These are phyloP conservation scores for Amanita phalloides DNA, from an alignment of 768 basidiomycete species.

Conservation along the genomic window DNA sequence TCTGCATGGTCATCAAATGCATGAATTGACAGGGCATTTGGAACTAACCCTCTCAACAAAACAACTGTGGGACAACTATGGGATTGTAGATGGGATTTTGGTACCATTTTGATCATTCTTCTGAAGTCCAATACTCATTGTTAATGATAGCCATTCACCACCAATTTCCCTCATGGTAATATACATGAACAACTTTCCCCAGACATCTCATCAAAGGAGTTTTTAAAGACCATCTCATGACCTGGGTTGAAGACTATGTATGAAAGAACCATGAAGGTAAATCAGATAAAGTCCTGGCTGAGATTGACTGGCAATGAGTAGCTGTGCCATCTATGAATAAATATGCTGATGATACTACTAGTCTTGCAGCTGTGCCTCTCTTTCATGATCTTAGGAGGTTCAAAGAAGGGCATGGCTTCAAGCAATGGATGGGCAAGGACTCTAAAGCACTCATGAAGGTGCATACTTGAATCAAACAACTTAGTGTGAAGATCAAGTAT, in stretches of 20 bases:
- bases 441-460: conserved; percentile 30
- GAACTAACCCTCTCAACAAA: background rate
- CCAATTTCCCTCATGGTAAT: conserved; percentile 9
- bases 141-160: conserved; percentile 1
- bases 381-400: conserved; percentile 11
- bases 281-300: background rate
- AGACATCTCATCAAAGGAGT: conserved; percentile 24
- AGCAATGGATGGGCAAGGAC: conserved; percentile 28
- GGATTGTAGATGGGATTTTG: conserved; percentile 9
- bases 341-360: background rate
- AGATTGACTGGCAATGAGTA: background rate
- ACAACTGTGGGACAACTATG: background rate
- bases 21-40: background rate
- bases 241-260: conserved; percentile 19
- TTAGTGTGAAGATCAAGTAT: no score
- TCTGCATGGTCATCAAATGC: background rate
- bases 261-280: conserved; percentile 5
- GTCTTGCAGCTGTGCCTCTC: conserved; percentile 11
- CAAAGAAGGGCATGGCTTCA: conserved; percentile 18
- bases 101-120: conserved; percentile 13
- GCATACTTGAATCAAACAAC: background rate
- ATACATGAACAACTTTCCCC: conserved; percentile 22
- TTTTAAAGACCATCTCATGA: conserved; percentile 27
- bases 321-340: background rate
- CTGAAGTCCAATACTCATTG: background rate